Percentiles rank a stretch among this genome's conserved stretches.
Conservation (phyloP, 2,329 filamentous ascomycete genomes). For the Fusarium sp. region DNA sequence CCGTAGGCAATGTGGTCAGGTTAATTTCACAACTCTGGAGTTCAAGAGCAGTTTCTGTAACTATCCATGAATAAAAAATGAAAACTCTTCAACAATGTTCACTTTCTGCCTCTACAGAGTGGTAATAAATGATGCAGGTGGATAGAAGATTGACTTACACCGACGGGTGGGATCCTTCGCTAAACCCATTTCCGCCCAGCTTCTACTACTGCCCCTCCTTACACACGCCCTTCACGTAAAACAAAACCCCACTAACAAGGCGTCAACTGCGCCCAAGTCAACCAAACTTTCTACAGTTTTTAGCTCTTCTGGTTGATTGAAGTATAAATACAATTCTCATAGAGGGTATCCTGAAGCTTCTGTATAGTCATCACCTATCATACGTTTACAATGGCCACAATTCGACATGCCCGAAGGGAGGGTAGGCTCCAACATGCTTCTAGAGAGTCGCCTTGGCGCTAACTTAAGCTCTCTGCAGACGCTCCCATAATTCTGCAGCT, state of each 20-base stretch:
- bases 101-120: neutral
- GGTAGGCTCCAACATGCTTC: constrained; percentile 25
- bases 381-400: constrained; percentile 40
- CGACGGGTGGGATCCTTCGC: neutral
- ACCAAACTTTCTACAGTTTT: neutral
- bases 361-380: constrained; percentile 7
- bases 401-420: constrained; percentile 44
- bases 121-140: neutral
- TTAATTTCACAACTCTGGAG: neutral
- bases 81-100: neutral
- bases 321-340: neutral
- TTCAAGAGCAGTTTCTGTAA: neutral
- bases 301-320: neutral
- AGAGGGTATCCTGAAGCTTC: constrained; percentile 1
- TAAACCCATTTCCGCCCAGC: constrained; percentile 7
- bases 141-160: neutral
- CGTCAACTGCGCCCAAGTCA: constrained; percentile 1
- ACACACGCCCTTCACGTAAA: constrained; percentile 33
- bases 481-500: constrained; percentile 82
- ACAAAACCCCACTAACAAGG: constrained; percentile 23
- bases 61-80: neutral
- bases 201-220: constrained; percentile 24
- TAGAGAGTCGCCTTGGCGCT: constrained; percentile 19
- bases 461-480: constrained; percentile 64
- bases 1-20: neutral